Conservation (phyloP, 805 yeast species). For the Saturnispora mendoncae region DNA sequence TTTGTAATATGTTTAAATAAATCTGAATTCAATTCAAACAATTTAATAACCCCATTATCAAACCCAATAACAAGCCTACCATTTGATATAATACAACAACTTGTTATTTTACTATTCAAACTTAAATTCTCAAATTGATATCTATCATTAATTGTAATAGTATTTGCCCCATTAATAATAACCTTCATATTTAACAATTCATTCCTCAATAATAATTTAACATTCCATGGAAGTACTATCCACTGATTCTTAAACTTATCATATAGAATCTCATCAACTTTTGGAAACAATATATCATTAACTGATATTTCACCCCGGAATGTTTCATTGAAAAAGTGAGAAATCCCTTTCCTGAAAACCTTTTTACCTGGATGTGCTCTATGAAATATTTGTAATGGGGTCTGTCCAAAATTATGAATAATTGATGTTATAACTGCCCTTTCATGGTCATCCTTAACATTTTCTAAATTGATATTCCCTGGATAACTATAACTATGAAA, state of each 20-base stretch:
- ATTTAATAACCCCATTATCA: conserved; percentile 49
- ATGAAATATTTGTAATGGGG: conserved; percentile 65
- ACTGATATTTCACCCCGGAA: neutral
- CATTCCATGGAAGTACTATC: conserved; percentile 34
- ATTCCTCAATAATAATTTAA: conserved; percentile 2
- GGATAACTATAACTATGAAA: conserved; percentile 79
- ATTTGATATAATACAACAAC: conserved; percentile 33
- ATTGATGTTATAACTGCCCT: conserved; percentile 71
- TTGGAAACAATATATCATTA: neutral
- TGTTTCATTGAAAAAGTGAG: conserved; percentile 13
- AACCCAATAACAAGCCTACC: conserved; percentile 42
- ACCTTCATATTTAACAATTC: conserved; percentile 11
- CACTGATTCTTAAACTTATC: conserved; percentile 37
- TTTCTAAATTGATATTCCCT: conserved; percentile 73
- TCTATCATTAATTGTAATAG: conserved; percentile 30
- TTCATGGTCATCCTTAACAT: conserved; percentile 64
- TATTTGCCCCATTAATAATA: conserved; percentile 10
- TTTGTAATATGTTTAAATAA: conserved; percentile 34
- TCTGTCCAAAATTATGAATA: conserved; percentile 88
- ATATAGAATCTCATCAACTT: conserved; percentile 14
- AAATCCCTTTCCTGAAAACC: conserved; percentile 18
- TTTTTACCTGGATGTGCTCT: conserved; percentile 55
- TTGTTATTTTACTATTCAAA: conserved; percentile 29
- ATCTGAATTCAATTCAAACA: conserved; percentile 20
- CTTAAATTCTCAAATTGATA: conserved; percentile 37